Evolutionary conservation across 2,329 filamentous ascomycete genomes (phyloP).

Genomic region (Fusarium penzigii): DNA sequence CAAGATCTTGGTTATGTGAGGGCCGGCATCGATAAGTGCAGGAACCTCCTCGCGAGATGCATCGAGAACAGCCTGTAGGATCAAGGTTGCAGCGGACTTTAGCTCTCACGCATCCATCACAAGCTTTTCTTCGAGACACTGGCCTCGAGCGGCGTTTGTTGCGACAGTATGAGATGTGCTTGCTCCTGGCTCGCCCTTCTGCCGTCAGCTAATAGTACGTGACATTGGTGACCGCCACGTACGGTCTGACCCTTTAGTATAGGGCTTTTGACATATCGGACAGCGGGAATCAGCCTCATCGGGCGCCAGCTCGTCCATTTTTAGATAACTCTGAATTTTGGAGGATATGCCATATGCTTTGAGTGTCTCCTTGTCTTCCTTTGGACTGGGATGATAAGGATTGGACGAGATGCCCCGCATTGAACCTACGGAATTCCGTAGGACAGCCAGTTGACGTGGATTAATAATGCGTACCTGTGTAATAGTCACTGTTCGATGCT

Average conservation of each 20-base stretch:
- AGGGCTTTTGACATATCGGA: not conserved
- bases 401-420: too few species aligned
- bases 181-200: not conserved
- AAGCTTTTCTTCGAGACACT: conserved; percentile 1
- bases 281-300: not conserved
- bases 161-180: conserved; percentile 3
- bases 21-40: not conserved
- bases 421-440: not conserved
- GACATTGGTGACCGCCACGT: not conserved
- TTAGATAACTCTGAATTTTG: not conserved
- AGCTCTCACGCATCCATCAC: conserved; percentile 3
- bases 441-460: not conserved
- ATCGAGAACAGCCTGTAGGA: conserved; percentile 2
- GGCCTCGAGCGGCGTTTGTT: conserved; percentile 1
- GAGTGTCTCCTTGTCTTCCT: not conserved
- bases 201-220: not conserved
- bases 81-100: conserved; percentile 1
- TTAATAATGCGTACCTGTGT: not conserved
- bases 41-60: not conserved
- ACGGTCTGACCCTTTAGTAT: not conserved
- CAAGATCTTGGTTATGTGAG: not conserved
- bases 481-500: too few species aligned
- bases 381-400: too few species aligned
- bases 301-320: not conserved
- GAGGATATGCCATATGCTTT: not conserved